Base-by-base conservation (phyloP, 2,329 filamentous ascomycete genomes). In the Fusarium stilboides region DNA sequence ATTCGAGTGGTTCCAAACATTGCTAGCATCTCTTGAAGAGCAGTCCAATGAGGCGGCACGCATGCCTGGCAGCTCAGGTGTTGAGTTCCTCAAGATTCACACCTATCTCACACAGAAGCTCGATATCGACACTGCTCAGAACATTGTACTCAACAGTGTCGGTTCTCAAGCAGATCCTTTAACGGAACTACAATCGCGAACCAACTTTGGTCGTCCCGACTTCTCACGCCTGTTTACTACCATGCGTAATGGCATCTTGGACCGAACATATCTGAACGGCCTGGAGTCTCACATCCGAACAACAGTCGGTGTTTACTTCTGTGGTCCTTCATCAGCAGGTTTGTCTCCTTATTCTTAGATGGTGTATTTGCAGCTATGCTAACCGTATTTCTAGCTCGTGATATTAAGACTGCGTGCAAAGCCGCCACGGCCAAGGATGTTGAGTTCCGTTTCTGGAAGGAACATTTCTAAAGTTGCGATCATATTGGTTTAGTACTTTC, bases 1-100 rank as follows among this genome's bases (percentile, higher is more conserved):
- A 0, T 99, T 99, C 76, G 96, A 98, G 82, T 99, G 96, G 96
- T 98, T 99, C 85, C 96, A 99, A 79, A 94, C 92, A 2, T 89
- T 99, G 1, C 88, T 99, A 17, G 93, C 92, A 1, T 97, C 93
- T 0, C 91, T 99, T 22, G 96, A 99, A 81, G 86, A 90, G 36
- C 96, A 99, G 78, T 94, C 92, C 50, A 86, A 88, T 62, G 87
- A 90, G 74, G 89, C 89, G 6, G 89, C 91, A 42, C 88, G 87
- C 53, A 84, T 91, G 43, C 88, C 89, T 33, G 91, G 90, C 58
- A 89, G 89, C 71, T 88, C 89, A 45, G 88, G 88, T 26, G 83
- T 87, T 49, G 94, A 98, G 76, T 99, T 99, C 87, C 85, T 99
- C 75, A 94, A 94, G 79, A 99, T 99, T 71, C 96, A 99, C 84